These are phyloP conservation scores for Arthrobotrys iridis DNA, from an alignment of 2,329 filamentous ascomycete genomes.

Conservation along the genomic window DNA sequence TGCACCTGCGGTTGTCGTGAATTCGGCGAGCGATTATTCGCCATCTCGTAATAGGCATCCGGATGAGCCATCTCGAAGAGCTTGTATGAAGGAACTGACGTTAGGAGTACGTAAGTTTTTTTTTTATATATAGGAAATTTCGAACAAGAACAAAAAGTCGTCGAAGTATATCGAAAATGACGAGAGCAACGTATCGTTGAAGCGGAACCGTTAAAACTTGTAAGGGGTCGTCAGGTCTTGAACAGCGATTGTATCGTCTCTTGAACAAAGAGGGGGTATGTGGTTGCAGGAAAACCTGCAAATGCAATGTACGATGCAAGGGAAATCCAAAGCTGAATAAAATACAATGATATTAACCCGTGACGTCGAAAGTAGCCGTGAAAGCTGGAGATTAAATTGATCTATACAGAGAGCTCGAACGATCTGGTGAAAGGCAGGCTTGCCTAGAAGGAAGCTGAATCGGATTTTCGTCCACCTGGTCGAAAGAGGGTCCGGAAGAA, in stretches of 20 bases:
- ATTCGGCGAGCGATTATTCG: conserved; percentile 59
- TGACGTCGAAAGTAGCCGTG: conserved; percentile 25
- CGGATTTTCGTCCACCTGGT: conserved; percentile 10
- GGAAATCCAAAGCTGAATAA: conserved; percentile 36
- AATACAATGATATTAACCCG: conserved; percentile 42
- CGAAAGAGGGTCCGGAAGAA: conserved; percentile 22
- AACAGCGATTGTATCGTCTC: conserved; percentile 36
- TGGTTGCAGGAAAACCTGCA: conserved; percentile 15
- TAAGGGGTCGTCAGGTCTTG: conserved; percentile 23
- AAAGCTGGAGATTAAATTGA: conserved; percentile 32
- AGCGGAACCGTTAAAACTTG: conserved; percentile 22
- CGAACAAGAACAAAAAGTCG: conserved; percentile 1
- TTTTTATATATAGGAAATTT: neutral
- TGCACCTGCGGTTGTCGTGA: conserved; percentile 61
- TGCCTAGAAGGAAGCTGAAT: conserved; percentile 3
- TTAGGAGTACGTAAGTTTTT: neutral
- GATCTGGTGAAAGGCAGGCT: conserved; percentile 18
- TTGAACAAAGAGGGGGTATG: conserved; percentile 25
- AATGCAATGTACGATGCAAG: conserved; percentile 38
- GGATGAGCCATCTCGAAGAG: conserved; percentile 43
- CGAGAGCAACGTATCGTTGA: conserved; percentile 13
- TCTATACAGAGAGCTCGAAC: conserved; percentile 36
- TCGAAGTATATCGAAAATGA: conserved; percentile 13
- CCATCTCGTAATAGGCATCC: conserved; percentile 59
- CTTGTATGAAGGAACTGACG: neutral